These are phyloP conservation scores for Grigorovia yakushimaensis DNA, from an alignment of 805 yeast species.

Conservation along the genomic window DNA sequence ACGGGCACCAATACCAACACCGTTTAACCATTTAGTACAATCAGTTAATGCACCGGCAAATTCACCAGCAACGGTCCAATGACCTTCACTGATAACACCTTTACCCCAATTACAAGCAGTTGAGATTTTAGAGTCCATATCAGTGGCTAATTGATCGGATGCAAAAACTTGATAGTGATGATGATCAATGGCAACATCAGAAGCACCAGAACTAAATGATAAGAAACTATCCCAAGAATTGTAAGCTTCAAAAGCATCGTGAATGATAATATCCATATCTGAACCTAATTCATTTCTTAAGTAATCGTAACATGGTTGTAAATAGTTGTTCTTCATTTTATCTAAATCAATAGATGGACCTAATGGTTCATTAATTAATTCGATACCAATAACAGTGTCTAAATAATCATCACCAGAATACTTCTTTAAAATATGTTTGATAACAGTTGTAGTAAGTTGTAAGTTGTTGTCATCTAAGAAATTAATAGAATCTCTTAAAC, in stretches of 20 bases:
- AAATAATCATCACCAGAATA: constrained; percentile 53
- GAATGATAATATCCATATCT: constrained; percentile 53
- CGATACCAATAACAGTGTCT: constrained; percentile 75
- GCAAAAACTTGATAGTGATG: constrained; percentile 87
- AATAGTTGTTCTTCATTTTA: constrained; percentile 45
- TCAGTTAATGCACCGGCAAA: constrained; percentile 90
- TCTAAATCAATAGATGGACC: constrained; percentile 59
- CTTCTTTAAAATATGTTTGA: constrained; percentile 45
- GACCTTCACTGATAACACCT: constrained; percentile 39
- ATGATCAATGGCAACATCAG: constrained; percentile 75
- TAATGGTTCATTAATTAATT: constrained; percentile 82
- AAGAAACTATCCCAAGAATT: constrained; percentile 57
- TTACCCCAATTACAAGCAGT: constrained; percentile 45
- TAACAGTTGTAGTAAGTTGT: constrained; percentile 44
- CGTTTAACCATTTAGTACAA: constrained; percentile 83
- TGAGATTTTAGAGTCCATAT: constrained; percentile 52
- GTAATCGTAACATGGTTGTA: constrained; percentile 49
- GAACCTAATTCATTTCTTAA: constrained; percentile 46
- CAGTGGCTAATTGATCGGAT: constrained; percentile 45
- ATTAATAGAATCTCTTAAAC: constrained; percentile 51
- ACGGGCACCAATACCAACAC: constrained; percentile 75
- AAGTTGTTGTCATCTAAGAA: constrained; percentile 47
- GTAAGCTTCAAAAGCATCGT: constrained; percentile 67
- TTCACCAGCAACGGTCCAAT: constrained; percentile 78
- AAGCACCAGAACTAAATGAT: constrained; percentile 33